Percentiles rank a stretch among this genome's conserved stretches.
Evolutionary conservation across 2,329 filamentous ascomycete genomes (phyloP).

Genomic region (Eurotiales sp.): DNA sequence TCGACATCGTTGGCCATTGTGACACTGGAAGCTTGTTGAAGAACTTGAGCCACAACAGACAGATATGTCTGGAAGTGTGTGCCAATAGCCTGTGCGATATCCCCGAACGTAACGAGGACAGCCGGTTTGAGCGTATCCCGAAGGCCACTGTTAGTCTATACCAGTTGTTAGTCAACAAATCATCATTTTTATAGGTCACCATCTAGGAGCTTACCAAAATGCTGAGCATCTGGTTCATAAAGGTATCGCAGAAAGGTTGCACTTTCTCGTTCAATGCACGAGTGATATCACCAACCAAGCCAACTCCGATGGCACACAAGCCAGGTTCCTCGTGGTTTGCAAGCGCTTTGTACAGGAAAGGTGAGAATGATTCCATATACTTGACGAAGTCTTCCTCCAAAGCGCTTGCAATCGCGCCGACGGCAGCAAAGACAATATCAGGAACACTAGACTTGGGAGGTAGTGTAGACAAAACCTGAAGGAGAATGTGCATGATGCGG

Average conservation of each 20-base stretch:
- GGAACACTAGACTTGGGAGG: conserved; percentile 88
- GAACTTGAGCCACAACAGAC: conserved; percentile 83
- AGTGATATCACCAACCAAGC: conserved; percentile 92
- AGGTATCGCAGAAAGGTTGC: conserved; percentile 91
- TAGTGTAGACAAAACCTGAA: conserved; percentile 74
- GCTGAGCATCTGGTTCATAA: conserved; percentile 97
- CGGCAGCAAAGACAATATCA: conserved; percentile 86
- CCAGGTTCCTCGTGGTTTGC: conserved; percentile 93
- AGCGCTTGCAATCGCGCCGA: conserved; percentile 86
- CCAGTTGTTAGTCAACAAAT: conserved; percentile 37
- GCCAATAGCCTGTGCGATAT: conserved; percentile 91
- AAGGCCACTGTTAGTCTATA: conserved; percentile 47
- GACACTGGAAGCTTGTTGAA: conserved; percentile 87
- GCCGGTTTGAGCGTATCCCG: conserved; percentile 74
- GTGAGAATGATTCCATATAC: conserved; percentile 95
- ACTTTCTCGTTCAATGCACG: conserved; percentile 85
- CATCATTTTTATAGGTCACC: not conserved
- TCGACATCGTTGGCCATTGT: conserved; percentile 73
- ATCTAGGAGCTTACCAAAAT: conserved; percentile 12
- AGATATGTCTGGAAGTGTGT: conserved; percentile 92
- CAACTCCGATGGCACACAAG: conserved; percentile 95
- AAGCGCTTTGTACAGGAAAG: conserved; percentile 89
- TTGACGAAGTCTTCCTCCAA: conserved; percentile 90
- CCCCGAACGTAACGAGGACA: conserved; percentile 95
- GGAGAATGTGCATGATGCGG: conserved; percentile 84